phyloP scores from a whole-genome alignment of 2,329 filamentous ascomycete species.

The Clonostachys rosea region DNA sequence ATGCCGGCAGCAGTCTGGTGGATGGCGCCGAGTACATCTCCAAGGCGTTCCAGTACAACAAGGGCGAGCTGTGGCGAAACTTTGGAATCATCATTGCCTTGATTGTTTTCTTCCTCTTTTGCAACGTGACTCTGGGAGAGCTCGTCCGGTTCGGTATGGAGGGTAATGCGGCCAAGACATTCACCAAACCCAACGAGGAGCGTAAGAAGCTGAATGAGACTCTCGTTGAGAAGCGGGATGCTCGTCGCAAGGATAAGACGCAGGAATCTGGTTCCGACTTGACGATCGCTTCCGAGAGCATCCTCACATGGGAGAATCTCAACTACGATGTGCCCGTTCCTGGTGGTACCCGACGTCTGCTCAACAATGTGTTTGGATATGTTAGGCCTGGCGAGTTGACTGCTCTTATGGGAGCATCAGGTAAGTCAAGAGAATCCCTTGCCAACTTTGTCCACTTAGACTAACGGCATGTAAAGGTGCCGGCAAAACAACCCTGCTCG shows the following conservation, averaged over 20 bases:
- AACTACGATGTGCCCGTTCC: slow-evolving; percentile 68
- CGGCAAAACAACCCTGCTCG: slow-evolving; percentile 80
- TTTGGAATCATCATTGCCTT: slow-evolving; percentile 76
- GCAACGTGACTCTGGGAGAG: slow-evolving; percentile 78
- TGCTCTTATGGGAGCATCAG: slow-evolving; percentile 76
- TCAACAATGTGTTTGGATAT: slow-evolving; percentile 58
- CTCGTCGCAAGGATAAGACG: slow-evolving; percentile 39
- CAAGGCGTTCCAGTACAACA: slow-evolving; percentile 62
- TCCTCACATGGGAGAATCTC: slow-evolving; percentile 84
- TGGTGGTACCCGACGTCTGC: slow-evolving; percentile 48
- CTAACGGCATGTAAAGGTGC: slow-evolving; percentile 37
- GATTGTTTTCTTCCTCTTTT: slow-evolving; percentile 68
- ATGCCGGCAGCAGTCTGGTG: slow-evolving; percentile 58
- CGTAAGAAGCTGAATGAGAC: slow-evolving; percentile 60
- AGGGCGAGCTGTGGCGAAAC: slow-evolving; percentile 72
- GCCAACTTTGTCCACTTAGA: too few species aligned
- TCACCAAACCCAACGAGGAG: slow-evolving; percentile 65
- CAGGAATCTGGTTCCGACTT: slow-evolving; percentile 43
- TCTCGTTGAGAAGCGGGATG: slow-evolving; percentile 54
- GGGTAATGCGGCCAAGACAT: slow-evolving; percentile 77
- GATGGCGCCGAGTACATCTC: slow-evolving; percentile 66
- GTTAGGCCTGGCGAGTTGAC: slow-evolving; percentile 74
- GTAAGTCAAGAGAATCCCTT: too few species aligned
- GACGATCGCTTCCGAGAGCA: slow-evolving; percentile 53
- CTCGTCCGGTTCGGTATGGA: slow-evolving; percentile 73